phyloP scores from a whole-genome alignment of 352 stramenopile genomes.

The Pythium aristosporum region DNA sequence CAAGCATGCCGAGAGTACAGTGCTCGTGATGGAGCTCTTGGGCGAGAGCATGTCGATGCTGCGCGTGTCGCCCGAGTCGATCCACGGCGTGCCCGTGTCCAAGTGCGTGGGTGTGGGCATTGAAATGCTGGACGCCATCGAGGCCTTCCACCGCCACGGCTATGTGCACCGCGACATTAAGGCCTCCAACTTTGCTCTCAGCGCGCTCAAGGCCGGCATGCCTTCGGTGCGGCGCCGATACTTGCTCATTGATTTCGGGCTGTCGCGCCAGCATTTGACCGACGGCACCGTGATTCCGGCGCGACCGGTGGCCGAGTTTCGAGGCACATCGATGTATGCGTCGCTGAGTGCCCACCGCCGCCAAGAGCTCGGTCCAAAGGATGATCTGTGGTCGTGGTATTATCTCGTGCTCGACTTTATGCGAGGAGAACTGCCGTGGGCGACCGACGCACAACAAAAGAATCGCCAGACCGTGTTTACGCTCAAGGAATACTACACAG shows the following conservation, averaged over 20 bases:
- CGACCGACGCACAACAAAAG: slow-evolving; percentile 78
- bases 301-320: slow-evolving; percentile 73
- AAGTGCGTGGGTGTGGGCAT: slow-evolving; percentile 74
- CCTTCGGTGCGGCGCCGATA: slow-evolving; percentile 39
- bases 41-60: slow-evolving; percentile 90
- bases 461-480: slow-evolving; percentile 78
- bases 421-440: slow-evolving; percentile 82
- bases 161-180: slow-evolving; percentile 91
- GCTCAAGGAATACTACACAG: slow-evolving; percentile 84
- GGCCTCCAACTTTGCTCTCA: slow-evolving; percentile 86
- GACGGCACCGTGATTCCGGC: slow-evolving; percentile 66
- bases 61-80: slow-evolving; percentile 70
- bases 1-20: slow-evolving; percentile 83
- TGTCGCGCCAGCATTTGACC: slow-evolving; percentile 74
- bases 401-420: slow-evolving; percentile 89
- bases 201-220: slow-evolving; percentile 36
- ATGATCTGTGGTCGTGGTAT: slow-evolving; percentile 90
- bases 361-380: slow-evolving; percentile 78
- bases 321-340: slow-evolving; percentile 88
- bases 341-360: slow-evolving; percentile 80
- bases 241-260: slow-evolving; percentile 83
- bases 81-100: slow-evolving; percentile 70
- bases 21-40: slow-evolving; percentile 87
- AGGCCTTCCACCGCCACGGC: slow-evolving; percentile 81
- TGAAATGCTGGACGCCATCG: slow-evolving; percentile 88